Base-by-base conservation (phyloP, 495 filamentous ascomycete species). In the Xylaria intraflava region DNA sequence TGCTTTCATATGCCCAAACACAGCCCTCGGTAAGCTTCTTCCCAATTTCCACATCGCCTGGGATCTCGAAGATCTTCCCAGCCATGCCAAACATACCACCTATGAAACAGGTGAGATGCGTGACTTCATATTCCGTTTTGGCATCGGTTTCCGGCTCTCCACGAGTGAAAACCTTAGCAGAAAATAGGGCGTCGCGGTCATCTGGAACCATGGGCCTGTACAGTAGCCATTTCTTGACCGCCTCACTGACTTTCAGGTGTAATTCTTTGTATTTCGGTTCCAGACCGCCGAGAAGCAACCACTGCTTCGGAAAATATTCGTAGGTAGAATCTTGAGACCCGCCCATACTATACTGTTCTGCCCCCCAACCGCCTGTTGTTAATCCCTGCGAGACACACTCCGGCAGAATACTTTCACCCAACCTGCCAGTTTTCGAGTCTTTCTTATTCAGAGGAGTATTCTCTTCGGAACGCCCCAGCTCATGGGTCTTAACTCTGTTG, bases 71-170 rank as follows among this genome's bases (percentile, higher is more conserved):
- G n/a, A 91, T 76, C 69, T 88, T 91, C 36, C 90, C 87, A 29
- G 87, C 90, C 50, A 98, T 76, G 5, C 83, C 94, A 52, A 94
- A 85, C 93, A 97, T 97, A 46, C 90, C 93, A 10, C 93, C 93
- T 17, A 86, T 76, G 62, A 97, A 98, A 65, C 93, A 98, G 12
- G 85, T 85, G 26, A 95, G 76, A 72, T 96, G 90, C 8, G 83
- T 79, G 3, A 80, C 77, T 57, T 93, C 86, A 51, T 78, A 80
- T 16, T 76, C 67, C 33, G 78, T 71, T 16, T 53, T 57, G 8
- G 73, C 61, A 16, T 69, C 69, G 16, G 59, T 50, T 38, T 67
- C 65, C 14, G 76, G 76, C 2, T 65, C 64, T 17, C 72, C 70
- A 16, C 30, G 12, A 24, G 67, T 73, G 27, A 48, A 54, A 10